Conservation (phyloP, 2,329 filamentous ascomycete species). For the Colletotrichum sublineola region DNA sequence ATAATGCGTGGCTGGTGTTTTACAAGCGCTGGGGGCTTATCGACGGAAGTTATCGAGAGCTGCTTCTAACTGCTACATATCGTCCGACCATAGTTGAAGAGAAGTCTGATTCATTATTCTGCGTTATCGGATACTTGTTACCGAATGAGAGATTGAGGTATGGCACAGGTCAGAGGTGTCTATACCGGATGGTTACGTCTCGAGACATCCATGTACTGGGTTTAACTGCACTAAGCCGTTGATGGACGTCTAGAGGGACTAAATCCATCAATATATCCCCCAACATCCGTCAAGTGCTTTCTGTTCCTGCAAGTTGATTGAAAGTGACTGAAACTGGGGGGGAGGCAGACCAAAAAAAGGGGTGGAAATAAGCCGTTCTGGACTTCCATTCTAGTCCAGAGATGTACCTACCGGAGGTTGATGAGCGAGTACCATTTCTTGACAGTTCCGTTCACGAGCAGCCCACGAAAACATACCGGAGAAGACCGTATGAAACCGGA, state of each 20-base stretch:
- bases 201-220: too few relatives aligned
- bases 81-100: too few relatives aligned
- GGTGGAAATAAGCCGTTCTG: background rate
- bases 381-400: background rate
- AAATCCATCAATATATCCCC: too few relatives aligned
- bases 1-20: background rate
- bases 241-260: too few relatives aligned
- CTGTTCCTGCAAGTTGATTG: background rate
- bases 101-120: too few relatives aligned
- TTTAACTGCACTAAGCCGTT: too few relatives aligned
- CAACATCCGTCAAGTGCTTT: background rate
- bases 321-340: background rate
- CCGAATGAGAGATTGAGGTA: too few relatives aligned
- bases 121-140: too few relatives aligned
- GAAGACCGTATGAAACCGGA: background rate
- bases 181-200: too few relatives aligned
- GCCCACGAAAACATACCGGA: background rate
- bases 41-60: background rate
- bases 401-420: too few relatives aligned
- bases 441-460: background rate
- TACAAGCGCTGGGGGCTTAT: constrained; percentile 20
- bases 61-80: background rate
- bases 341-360: background rate
- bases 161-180: too few relatives aligned
- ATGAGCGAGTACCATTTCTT: background rate